Evolutionary conservation across 768 basidiomycete species (phyloP).

Genomic region (Asterophora parasitica): DNA sequence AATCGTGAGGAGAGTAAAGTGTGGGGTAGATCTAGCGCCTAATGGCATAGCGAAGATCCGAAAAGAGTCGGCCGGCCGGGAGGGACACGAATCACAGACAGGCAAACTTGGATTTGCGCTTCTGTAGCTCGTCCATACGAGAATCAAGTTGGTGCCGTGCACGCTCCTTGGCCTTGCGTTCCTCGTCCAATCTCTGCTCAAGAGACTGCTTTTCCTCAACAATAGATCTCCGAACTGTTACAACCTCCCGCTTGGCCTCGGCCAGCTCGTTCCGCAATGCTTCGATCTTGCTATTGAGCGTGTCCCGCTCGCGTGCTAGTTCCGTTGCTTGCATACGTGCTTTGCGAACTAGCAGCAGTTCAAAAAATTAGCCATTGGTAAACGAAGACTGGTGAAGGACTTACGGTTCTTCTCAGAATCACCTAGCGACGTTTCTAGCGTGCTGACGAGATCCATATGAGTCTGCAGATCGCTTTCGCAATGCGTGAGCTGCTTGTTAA

Average conservation of each 20-base stretch:
- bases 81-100: slow-evolving; percentile 54
- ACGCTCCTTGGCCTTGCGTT: slow-evolving; percentile 85
- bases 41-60: slow-evolving; percentile 7
- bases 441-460: slow-evolving; percentile 85
- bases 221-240: slow-evolving; percentile 69
- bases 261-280: slow-evolving; percentile 66
- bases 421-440: slow-evolving; percentile 79
- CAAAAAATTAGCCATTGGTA: slow-evolving; percentile 4
- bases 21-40: slow-evolving; percentile 17
- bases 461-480: slow-evolving; percentile 89
- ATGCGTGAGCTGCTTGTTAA: slow-evolving; percentile 91
- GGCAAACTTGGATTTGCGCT: slow-evolving; percentile 89
- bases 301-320: slow-evolving; percentile 80
- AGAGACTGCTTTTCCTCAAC: slow-evolving; percentile 87
- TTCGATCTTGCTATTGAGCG: slow-evolving; percentile 59
- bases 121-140: slow-evolving; percentile 80
- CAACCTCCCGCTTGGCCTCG: slow-evolving; percentile 78
- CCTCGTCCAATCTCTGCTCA: slow-evolving; percentile 80
- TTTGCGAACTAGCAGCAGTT: slow-evolving; percentile 64
- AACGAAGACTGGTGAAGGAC: slow-evolving; percentile 26
- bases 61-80: slow-evolving; percentile 11
- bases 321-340: slow-evolving; percentile 93
- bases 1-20: slow-evolving; percentile 21
- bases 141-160: slow-evolving; percentile 82
- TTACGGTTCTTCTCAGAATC: slow-evolving; percentile 91